Percentiles rank a stretch among this genome's conserved stretches.
Conservation (phyloP, 768 basidiomycete species). For the Lentinula guzmanii region DNA sequence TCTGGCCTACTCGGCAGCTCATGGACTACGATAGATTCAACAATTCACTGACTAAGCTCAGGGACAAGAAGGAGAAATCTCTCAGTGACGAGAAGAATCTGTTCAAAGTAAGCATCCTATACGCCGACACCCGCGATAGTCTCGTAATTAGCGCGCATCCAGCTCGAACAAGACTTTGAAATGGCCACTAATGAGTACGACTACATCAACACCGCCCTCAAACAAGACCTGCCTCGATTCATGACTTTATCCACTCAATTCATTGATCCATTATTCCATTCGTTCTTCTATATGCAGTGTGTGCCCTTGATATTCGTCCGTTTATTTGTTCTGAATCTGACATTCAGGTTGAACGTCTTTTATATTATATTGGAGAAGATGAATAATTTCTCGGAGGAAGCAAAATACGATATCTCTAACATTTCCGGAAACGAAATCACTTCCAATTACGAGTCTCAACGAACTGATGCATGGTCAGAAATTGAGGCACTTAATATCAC, state of each 20-base stretch:
- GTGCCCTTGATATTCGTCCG: conserved; percentile 23
- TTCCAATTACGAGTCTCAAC: conserved; percentile 68
- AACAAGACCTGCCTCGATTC: conserved; percentile 92
- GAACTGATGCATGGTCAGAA: conserved; percentile 75
- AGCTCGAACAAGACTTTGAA: conserved; percentile 97
- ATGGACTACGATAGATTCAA: conserved; percentile 95
- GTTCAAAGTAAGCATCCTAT: conserved; percentile 64
- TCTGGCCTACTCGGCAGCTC: conserved; percentile 39
- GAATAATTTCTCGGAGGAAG: conserved; percentile 74
- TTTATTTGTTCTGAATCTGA: background rate
- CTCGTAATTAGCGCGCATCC: background rate
- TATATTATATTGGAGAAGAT: conserved; percentile 94
- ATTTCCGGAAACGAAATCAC: conserved; percentile 65
- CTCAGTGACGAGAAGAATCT: conserved; percentile 94
- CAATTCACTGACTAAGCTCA: conserved; percentile 88
- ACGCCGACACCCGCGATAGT: background rate
- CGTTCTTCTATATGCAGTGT: conserved; percentile 99
- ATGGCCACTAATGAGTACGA: conserved; percentile 90
- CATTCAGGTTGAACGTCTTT: conserved; percentile 77
- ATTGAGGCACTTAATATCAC: conserved; percentile 79
- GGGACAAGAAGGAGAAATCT: conserved; percentile 98
- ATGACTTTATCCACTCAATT: conserved; percentile 82
- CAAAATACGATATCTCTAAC: conserved; percentile 70
- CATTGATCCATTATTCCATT: conserved; percentile 96
- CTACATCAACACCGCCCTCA: conserved; percentile 84